phyloP scores from a whole-genome alignment of 1,284 basidiomycete species.

The Ustilago sp. region DNA sequence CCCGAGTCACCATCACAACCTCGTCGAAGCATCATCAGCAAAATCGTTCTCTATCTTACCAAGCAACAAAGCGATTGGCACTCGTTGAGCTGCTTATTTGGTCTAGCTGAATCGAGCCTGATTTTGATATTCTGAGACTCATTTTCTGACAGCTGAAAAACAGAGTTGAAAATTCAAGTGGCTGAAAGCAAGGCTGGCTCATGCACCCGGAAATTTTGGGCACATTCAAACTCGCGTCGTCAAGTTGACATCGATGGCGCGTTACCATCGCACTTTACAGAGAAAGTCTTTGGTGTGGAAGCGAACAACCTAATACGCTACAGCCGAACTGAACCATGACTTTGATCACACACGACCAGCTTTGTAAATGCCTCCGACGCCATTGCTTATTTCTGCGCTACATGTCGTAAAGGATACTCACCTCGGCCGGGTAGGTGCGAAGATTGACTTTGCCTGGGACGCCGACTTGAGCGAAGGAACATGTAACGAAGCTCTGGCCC shows the following conservation, averaged over 20 bases:
- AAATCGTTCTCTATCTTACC: not conserved
- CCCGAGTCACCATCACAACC: not conserved
- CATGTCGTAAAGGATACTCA: not conserved
- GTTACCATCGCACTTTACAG: not conserved
- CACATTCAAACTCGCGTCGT: not conserved
- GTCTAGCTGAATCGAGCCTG: not conserved
- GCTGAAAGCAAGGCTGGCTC: not conserved
- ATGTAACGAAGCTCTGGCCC: not conserved
- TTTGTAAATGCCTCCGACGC: not conserved
- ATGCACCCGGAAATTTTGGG: conserved; percentile 1
- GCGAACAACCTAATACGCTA: not conserved
- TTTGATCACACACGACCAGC: not conserved
- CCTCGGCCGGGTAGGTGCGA: not conserved
- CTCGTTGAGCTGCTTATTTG: not conserved
- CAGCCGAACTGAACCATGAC: not conserved
- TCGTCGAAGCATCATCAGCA: not conserved
- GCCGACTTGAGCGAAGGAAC: not conserved
- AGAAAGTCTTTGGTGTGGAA: not conserved
- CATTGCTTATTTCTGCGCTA: not conserved
- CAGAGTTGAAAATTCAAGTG: not conserved
- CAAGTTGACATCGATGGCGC: conserved; percentile 8
- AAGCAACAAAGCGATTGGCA: not conserved
- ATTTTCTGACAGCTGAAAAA: conserved; percentile 6
- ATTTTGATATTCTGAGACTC: conserved; percentile 4
- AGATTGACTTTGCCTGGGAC: conserved; percentile 5